Evolutionary conservation across 257 asterid genomes (phyloP).

Genomic region (Cordia subcordata): DNA sequence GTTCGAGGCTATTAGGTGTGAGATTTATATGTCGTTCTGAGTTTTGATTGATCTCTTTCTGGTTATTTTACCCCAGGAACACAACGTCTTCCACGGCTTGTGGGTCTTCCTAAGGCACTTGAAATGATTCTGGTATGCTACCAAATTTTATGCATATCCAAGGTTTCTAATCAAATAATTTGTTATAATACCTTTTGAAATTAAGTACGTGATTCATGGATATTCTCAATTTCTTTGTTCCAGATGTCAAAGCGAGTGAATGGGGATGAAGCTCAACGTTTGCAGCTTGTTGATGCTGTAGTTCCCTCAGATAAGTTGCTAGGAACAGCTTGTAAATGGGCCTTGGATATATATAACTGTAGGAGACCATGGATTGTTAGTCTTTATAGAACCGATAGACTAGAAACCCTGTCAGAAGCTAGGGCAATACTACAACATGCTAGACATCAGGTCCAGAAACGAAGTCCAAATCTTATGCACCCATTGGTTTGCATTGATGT

Average conservation of each 20-base stretch:
- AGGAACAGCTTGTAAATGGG: slow-evolving; percentile 45
- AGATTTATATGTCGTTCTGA: too few relatives aligned
- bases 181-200: not conserved
- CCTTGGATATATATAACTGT: slow-evolving; percentile 46
- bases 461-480: slow-evolving; percentile 35
- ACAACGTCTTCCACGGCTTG: slow-evolving; percentile 62
- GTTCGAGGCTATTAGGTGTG: too few relatives aligned
- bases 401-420: slow-evolving; percentile 43
- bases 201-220: too few relatives aligned
- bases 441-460: slow-evolving; percentile 31
- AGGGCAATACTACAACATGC: slow-evolving; percentile 39
- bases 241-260: slow-evolving; percentile 55
- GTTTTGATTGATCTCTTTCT: not conserved
- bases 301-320: slow-evolving; percentile 47
- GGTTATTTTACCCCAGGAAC: slow-evolving; percentile 29
- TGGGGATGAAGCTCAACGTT: slow-evolving; percentile 39
- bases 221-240: slow-evolving; percentile 1
- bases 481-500: slow-evolving; percentile 51
- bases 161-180: slow-evolving; percentile 1
- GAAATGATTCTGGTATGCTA: slow-evolving; percentile 50
- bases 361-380: slow-evolving; percentile 40
- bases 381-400: slow-evolving; percentile 46
- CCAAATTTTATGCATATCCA: not conserved
- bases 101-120: slow-evolving; percentile 53
- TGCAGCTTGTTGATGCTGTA: slow-evolving; percentile 52